Conservation (phyloP, 1,284 basidiomycete genomes). For the Boletus sp. region DNA sequence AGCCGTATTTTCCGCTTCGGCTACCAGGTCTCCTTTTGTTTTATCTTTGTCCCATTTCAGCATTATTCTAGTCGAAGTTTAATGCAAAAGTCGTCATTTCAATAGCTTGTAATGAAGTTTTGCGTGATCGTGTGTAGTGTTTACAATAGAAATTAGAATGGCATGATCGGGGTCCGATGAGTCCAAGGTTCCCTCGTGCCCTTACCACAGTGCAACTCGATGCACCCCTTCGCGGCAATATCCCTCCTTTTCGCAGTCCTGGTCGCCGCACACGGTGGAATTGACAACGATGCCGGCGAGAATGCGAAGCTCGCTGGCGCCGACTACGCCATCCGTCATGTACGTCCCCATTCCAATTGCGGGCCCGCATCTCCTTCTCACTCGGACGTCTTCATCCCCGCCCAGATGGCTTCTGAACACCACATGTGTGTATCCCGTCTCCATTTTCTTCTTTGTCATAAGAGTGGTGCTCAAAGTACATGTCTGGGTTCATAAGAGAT, state of each 20-base stretch:
- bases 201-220: constrained; percentile 13
- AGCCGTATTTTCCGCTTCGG: no score
- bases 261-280: constrained; percentile 31
- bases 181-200: not conserved
- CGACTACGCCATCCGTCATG: constrained; percentile 49
- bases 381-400: constrained; percentile 18
- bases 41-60: no score
- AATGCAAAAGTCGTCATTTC: no score
- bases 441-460: constrained; percentile 4
- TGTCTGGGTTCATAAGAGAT: constrained; percentile 47
- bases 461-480: not conserved
- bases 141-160: no score
- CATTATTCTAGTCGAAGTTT: no score
- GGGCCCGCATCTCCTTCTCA: not conserved
- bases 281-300: constrained; percentile 24
- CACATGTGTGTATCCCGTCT: constrained; percentile 59
- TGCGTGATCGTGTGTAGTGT: no score
- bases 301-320: constrained; percentile 24
- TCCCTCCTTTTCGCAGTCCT: constrained; percentile 23
- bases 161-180: constrained; percentile 27
- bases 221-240: constrained; percentile 23
- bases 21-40: no score
- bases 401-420: constrained; percentile 78
- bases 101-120: no score
- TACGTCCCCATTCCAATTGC: constrained; percentile 36